phyloP scores from a whole-genome alignment of 192 early-diverging fungal genomes.

The Coemansia sp. region DNA sequence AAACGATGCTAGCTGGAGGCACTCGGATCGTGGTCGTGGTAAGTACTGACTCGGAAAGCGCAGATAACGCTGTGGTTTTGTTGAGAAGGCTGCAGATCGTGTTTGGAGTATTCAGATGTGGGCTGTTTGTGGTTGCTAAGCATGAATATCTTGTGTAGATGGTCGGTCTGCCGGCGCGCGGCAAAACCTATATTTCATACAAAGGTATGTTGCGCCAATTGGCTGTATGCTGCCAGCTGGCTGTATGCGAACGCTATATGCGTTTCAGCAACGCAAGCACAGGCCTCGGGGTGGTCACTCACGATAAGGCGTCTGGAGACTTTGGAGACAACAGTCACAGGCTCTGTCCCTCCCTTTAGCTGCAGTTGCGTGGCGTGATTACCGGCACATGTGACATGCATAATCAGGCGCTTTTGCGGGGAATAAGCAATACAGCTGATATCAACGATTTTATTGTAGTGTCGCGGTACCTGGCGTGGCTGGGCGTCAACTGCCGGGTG shows the following conservation, averaged over 20 bases:
- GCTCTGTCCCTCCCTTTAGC: neutral
- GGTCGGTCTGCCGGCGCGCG: conserved; percentile 89
- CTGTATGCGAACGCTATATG: neutral
- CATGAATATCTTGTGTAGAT: conserved; percentile 56
- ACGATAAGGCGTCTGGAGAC: neutral
- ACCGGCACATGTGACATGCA: neutral
- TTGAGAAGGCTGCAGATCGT: neutral
- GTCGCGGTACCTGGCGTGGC: conserved; percentile 92
- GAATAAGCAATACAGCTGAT: neutral
- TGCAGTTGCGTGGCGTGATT: neutral
- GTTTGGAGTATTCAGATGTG: neutral
- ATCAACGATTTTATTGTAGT: conserved; percentile 48
- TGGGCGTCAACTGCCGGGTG: conserved; percentile 88
- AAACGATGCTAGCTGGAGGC: conserved; percentile 50
- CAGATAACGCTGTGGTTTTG: neutral
- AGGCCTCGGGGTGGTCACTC: neutral
- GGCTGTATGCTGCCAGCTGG: neutral
- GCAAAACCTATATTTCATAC: conserved; percentile 95
- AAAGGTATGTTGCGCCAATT: conserved; percentile 61
- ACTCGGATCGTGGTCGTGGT: conserved; percentile 57
- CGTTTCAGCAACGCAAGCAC: neutral
- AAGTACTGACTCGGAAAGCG: conserved; percentile 13
- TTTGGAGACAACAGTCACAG: conserved; percentile 10
- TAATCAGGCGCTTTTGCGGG: neutral
- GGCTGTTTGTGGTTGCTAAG: neutral